Percentiles rank a stretch among this genome's conserved stretches.
Evolutionary conservation across 202 grass and related monocot species (phyloP).

Genomic region (Carex sylvatica): DNA sequence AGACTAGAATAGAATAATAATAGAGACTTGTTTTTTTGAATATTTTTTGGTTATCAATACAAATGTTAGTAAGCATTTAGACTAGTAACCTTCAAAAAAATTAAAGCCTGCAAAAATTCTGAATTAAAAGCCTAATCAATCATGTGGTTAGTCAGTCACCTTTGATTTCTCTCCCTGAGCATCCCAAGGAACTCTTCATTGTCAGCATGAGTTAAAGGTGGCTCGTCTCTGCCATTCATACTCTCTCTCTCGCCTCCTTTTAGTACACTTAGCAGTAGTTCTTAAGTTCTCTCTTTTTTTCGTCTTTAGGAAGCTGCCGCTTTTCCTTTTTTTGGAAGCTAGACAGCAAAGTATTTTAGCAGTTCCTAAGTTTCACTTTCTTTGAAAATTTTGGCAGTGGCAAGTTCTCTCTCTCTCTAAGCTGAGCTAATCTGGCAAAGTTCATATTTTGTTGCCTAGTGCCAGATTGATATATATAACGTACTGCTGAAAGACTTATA

Average conservation of each 20-base stretch:
- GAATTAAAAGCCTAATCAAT: background rate
- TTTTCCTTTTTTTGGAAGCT: too few species aligned
- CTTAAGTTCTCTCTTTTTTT: background rate
- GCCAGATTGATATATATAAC: background rate
- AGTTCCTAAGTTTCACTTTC: background rate
- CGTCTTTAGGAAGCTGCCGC: too few species aligned
- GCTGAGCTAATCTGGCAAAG: background rate
- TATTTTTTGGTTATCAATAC: too few species aligned
- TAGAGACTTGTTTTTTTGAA: too few species aligned
- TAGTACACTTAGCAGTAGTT: background rate
- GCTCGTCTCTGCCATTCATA: conserved; percentile 34
- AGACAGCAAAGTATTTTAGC: too few species aligned
- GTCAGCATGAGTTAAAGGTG: conserved; percentile 72
- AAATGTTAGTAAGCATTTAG: too few species aligned
- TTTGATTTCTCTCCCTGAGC: conserved; percentile 61
- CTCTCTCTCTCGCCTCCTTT: background rate
- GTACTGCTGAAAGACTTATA: too few species aligned
- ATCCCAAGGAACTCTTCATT: conserved; percentile 70
- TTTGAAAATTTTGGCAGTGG: too few species aligned
- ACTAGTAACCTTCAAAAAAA: too few species aligned
- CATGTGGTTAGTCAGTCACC: conserved; percentile 3
- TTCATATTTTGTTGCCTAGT: background rate
- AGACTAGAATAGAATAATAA: too few species aligned
- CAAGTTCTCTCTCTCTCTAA: background rate
- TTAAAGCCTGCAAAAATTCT: background rate